Percentiles rank a stretch among this genome's conserved stretches.
phyloP scores from a whole-genome alignment of 345 rosid genomes.

The Diplotaxis tenuifolia region DNA sequence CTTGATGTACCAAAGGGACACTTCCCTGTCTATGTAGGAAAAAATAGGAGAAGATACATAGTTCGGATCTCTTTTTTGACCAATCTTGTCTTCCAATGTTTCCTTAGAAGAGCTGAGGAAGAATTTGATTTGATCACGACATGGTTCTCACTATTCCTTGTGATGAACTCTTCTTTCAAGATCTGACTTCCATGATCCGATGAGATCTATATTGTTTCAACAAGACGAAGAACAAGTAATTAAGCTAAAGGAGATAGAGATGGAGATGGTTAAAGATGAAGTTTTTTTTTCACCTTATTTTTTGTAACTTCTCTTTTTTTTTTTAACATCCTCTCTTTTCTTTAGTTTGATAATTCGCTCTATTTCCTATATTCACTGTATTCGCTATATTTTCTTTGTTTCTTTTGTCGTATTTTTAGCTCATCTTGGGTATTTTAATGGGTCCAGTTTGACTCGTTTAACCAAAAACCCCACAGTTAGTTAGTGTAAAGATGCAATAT shows the following conservation, averaged over 20 bases:
- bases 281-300: neutral
- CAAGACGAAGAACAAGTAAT: neutral
- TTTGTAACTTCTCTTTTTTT: neutral
- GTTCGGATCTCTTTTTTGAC: too few relatives aligned
- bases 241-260: neutral
- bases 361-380: too few relatives aligned
- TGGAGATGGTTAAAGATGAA: neutral
- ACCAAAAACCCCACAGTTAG: too few relatives aligned
- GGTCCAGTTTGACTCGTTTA: too few relatives aligned
- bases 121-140: too few relatives aligned
- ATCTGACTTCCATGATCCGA: neutral
- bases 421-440: too few relatives aligned
- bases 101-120: too few relatives aligned
- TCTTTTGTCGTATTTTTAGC: too few relatives aligned
- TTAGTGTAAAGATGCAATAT: too few relatives aligned
- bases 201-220: neutral
- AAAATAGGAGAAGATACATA: neutral
- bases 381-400: too few relatives aligned
- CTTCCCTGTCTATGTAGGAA: neutral
- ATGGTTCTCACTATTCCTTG: too few relatives aligned
- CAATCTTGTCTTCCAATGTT: too few relatives aligned
- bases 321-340: neutral
- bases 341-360: neutral
- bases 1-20: neutral
- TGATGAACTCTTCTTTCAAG: neutral